Conservation (phyloP, 2,329 filamentous ascomycete genomes). For the Ophiostoma triangulosporum region DNA sequence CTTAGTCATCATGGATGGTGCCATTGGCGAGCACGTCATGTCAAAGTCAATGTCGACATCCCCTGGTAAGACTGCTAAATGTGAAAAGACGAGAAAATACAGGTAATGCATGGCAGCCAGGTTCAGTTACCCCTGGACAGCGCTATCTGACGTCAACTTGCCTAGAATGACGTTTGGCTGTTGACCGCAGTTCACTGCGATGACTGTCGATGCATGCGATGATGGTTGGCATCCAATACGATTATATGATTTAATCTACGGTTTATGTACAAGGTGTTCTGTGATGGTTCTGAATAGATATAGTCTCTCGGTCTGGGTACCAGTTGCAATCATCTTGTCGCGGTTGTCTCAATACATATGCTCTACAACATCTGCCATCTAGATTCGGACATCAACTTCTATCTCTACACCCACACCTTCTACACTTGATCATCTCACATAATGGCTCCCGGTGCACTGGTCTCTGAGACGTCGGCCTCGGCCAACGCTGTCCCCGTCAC, state of each 20-base stretch:
- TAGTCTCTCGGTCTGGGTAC: too few relatives aligned
- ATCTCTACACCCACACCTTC: neutral
- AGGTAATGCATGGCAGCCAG: neutral
- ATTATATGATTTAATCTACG: neutral
- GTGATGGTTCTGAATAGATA: too few relatives aligned
- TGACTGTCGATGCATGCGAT: neutral
- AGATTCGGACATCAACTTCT: too few relatives aligned
- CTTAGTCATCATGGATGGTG: neutral
- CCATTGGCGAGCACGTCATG: constrained; percentile 3
- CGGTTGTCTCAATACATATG: too few relatives aligned
- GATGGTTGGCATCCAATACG: too few relatives aligned
- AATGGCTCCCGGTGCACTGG: constrained; percentile 14
- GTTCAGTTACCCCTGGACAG: neutral
- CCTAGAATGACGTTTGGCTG: neutral
- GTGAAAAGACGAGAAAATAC: neutral
- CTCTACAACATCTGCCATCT: too few relatives aligned
- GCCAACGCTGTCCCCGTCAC: neutral
- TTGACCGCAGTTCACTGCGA: neutral
- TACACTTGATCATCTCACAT: too few relatives aligned
- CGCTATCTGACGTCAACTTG: neutral
- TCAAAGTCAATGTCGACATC: neutral
- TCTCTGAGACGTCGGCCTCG: constrained; percentile 5
- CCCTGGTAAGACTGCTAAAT: neutral
- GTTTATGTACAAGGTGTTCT: too few relatives aligned
- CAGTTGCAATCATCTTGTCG: too few relatives aligned